phyloP scores from a whole-genome alignment of 257 asterid genomes.

The Solanum chilense region DNA sequence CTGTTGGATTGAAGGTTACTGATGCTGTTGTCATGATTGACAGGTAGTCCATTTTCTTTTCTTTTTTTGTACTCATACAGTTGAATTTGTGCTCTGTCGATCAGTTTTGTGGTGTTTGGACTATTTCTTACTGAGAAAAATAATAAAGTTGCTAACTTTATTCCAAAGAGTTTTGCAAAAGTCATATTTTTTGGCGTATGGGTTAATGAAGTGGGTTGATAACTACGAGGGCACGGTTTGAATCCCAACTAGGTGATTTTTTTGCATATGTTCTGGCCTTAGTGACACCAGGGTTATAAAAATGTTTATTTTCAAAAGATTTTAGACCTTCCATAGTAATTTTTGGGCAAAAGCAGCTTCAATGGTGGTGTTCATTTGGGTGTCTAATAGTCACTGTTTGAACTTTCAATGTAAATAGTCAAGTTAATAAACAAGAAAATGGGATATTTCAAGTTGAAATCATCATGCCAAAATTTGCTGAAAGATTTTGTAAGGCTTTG shows the following conservation, averaged over 20 bases:
- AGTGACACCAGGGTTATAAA: not conserved
- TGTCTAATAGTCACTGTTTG: not conserved
- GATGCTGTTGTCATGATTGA: slow-evolving; percentile 96
- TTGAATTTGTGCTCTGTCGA: not conserved
- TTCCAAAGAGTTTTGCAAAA: not conserved
- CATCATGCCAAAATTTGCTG: not conserved
- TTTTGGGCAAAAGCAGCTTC: not conserved
- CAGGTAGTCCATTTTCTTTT: slow-evolving; percentile 23
- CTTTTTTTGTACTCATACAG: not conserved
- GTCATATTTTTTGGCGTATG: not conserved
- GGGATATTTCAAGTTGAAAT: not conserved
- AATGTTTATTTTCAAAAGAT: not conserved
- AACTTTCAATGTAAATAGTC: not conserved
- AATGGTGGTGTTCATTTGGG: not conserved
- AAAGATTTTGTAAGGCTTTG: not conserved
- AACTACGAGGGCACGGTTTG: not conserved
- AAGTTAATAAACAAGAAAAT: not conserved
- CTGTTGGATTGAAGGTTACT: slow-evolving; percentile 68
- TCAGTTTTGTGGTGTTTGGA: not conserved
- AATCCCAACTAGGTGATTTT: not conserved
- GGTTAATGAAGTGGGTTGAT: not conserved
- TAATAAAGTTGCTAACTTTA: not conserved
- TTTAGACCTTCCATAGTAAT: not conserved
- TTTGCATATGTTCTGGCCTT: not conserved
- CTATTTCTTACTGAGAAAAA: not conserved